A percentile compares a stretch with the other conserved stretches of the same genome.
phyloP scores from a whole-genome alignment of 2,329 filamentous ascomycete species.

The Aspergillus ruber region DNA sequence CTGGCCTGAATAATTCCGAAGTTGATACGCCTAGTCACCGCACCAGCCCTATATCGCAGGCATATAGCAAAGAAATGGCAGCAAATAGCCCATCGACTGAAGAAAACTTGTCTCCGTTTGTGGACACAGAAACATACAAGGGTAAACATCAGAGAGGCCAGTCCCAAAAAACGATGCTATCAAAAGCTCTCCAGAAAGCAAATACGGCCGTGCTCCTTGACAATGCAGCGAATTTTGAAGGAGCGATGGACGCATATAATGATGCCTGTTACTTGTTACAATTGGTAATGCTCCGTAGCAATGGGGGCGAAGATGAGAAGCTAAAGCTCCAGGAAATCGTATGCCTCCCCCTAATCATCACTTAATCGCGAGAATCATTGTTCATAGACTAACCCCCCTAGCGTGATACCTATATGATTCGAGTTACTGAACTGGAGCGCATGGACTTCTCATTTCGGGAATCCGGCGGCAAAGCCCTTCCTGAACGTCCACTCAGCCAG shows the following conservation, averaged over 20 bases:
- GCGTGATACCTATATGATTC: conserved; percentile 82
- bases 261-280: conserved; percentile 86
- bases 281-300: conserved; percentile 78
- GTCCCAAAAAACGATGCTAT: conserved; percentile 91
- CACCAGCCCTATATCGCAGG: conserved; percentile 1
- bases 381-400: conserved; percentile 31
- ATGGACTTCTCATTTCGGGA: conserved; percentile 51
- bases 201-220: conserved; percentile 93
- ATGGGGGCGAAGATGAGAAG: conserved; percentile 75
- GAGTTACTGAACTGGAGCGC: conserved; percentile 78
- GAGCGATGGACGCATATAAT: conserved; percentile 79
- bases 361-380: not conserved
- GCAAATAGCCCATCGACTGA: conserved; percentile 15
- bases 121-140: conserved; percentile 19
- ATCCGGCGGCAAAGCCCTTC: conserved; percentile 65
- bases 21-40: conserved; percentile 2
- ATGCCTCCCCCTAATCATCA: conserved; percentile 38
- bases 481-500: conserved; percentile 60
- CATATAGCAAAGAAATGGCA: conserved; percentile 11
- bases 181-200: conserved; percentile 88
- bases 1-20: not conserved
- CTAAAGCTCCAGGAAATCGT: conserved; percentile 86
- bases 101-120: conserved; percentile 19
- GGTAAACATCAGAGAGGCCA: conserved; percentile 41
- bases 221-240: conserved; percentile 91